Evolutionary conservation across 192 early-diverging fungal genomes (phyloP).

Genomic region (Entomortierella lignicola): DNA sequence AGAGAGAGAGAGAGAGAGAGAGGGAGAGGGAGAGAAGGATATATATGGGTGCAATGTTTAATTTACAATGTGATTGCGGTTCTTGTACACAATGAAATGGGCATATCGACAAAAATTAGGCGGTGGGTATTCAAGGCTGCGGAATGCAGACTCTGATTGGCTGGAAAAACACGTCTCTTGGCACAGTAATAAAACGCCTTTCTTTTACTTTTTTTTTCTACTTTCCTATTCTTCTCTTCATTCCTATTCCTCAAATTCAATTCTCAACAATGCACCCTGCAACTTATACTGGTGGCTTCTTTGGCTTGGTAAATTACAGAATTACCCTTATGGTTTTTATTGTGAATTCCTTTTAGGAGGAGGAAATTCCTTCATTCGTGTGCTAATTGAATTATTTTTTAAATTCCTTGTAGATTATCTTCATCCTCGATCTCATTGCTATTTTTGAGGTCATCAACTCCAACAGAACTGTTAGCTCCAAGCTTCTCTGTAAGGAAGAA

Average conservation of each 20-base stretch:
- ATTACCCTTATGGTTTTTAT: background rate
- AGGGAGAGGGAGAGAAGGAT: too few species aligned
- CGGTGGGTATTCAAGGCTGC: background rate
- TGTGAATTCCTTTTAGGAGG: background rate
- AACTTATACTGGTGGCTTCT: conserved; percentile 40
- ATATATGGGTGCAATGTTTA: too few species aligned
- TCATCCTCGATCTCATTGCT: conserved; percentile 69
- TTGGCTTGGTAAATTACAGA: conserved; percentile 24
- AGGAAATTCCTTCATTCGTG: too few species aligned
- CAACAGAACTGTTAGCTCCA: conserved; percentile 54
- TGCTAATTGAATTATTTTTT: background rate
- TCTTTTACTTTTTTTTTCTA: conserved; percentile 2
- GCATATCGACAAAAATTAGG: background rate
- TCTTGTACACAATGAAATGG: too few species aligned
- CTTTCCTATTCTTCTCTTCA: background rate
- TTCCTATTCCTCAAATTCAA: too few species aligned
- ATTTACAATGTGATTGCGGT: too few species aligned
- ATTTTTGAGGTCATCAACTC: conserved; percentile 69
- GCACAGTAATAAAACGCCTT: background rate
- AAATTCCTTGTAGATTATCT: conserved; percentile 41
- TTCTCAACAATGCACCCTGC: conserved; percentile 39
- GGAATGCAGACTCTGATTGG: conserved; percentile 8
- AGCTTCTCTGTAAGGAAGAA: conserved; percentile 57
- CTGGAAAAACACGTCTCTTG: background rate
- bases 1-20: too few species aligned